Evolutionary conservation across 495 filamentous ascomycete species (phyloP), one percentile per base, ranked within the genome.

Genomic region (Aspergillus sclerotioniger): DNA sequence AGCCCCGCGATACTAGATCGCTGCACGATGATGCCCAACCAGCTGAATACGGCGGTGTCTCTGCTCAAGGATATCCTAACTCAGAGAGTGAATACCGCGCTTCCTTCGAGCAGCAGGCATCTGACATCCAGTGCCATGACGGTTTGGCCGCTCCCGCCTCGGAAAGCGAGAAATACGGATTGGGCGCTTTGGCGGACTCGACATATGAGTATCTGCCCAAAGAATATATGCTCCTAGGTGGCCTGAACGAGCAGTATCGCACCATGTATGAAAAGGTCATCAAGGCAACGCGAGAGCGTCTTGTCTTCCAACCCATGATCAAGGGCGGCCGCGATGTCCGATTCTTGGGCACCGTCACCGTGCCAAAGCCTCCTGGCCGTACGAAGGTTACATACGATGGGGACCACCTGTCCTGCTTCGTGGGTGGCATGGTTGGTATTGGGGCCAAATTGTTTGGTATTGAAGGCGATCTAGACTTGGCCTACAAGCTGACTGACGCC

Each of bases 171-270:
- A 76, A 69, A 44, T 96, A 86, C 59, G 85, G 82, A 0, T 81
- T 98, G 68, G 95, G 91, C 45, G 91, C 87, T 54, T 84, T 85
- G 71, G 87, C 92, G 54, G 94, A 98, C 69, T 96, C 91, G 15
- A 86, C 90, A 2, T 98, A 97, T 69, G 94, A 98, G 68, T 98
- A 98, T 69, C 80, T 98, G 51, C 89, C 95, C 21, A 98, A 98
- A 67, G 84, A 80, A 59, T 76, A 77, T 41, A 70, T 81, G 62
- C 83, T 98, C 21, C 82, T 98, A 13, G 95, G 94, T 54, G 95
- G 93, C 10, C 73, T 85, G 25, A 87, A 86, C 53, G 80, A 86
- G 3, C 90, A 95, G 69, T 98, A 98, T 69, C 81, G 80, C 53
- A 79, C 75, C 13, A 87, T 98, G 87, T 95, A 97, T 68, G 79